A percentile compares a stretch with the other conserved stretches of the same genome.
Evolutionary conservation across 306 rosid species (phyloP).

Genomic region (Herpetospermum pedunculosum): DNA sequence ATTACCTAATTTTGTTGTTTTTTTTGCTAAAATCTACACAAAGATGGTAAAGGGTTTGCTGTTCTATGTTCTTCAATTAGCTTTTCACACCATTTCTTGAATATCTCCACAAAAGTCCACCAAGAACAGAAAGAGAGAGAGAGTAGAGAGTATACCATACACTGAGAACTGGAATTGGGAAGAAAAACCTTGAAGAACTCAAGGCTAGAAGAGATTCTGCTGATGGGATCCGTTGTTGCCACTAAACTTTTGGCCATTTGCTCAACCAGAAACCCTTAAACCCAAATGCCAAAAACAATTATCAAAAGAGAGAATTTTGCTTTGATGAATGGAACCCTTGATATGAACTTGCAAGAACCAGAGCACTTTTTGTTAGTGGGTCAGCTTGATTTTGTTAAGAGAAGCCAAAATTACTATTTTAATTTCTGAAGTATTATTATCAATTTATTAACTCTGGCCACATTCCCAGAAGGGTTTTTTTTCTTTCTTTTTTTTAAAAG

Average conservation of each 20-base stretch:
- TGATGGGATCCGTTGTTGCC: neutral
- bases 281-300: neutral
- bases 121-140: neutral
- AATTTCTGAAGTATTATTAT: too few relatives aligned
- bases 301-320: neutral
- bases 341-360: neutral
- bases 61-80: neutral
- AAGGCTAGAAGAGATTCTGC: neutral
- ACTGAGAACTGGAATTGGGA: conserved; percentile 2
- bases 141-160: conserved; percentile 10
- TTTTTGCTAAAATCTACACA: neutral
- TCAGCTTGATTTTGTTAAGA: neutral
- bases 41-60: neutral
- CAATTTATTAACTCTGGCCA: neutral
- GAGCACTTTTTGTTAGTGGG: neutral
- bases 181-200: conserved; percentile 16
- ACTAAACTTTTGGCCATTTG: neutral
- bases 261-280: neutral
- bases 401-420: neutral
- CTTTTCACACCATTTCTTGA: neutral
- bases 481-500: too few relatives aligned
- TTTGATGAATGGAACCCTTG: neutral
- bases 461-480: neutral
- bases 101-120: neutral
- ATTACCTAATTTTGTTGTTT: neutral